phyloP scores from a whole-genome alignment of 176 grass and related monocot species.

The Puccinellia tenuiflora region DNA sequence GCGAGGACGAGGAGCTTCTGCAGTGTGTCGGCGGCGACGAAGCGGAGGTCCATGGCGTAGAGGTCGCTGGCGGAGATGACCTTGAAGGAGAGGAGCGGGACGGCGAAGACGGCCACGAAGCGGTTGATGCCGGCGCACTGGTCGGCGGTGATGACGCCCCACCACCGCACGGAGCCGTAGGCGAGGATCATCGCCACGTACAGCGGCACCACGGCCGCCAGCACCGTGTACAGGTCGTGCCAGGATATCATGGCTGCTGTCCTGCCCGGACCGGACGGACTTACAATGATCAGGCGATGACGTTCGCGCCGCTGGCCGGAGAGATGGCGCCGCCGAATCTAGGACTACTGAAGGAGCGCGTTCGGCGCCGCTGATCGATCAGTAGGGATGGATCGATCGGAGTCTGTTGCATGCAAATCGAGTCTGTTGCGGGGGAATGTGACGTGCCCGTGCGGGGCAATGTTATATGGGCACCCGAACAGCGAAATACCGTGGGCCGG shows the following conservation, averaged over 20 bases:
- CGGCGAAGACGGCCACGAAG: conserved; percentile 72
- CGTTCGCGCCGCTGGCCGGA: neutral
- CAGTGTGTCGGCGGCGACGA: conserved; percentile 65
- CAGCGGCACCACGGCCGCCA: conserved; percentile 61
- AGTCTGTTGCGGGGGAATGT: too few species aligned
- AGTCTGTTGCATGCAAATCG: too few species aligned
- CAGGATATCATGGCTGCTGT: conserved; percentile 54
- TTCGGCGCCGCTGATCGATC: too few species aligned
- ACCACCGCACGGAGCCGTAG: conserved; percentile 69
- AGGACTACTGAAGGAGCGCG: too few species aligned
- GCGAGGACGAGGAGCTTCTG: conserved; percentile 56
- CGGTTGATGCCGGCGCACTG: conserved; percentile 77
- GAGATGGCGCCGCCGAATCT: too few species aligned
- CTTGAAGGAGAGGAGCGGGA: conserved; percentile 76
- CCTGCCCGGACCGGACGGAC: neutral
- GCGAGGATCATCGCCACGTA: conserved; percentile 74
- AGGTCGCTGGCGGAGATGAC: conserved; percentile 61
- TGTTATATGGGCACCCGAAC: too few species aligned
- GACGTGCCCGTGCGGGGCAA: too few species aligned
- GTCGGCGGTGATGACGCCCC: conserved; percentile 56
- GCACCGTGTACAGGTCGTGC: conserved; percentile 68
- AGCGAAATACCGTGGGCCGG: too few species aligned
- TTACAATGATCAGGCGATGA: neutral
- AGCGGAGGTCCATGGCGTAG: conserved; percentile 66
- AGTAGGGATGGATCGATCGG: too few species aligned